These are phyloP conservation scores for Pythium volutum DNA, from an alignment of 352 stramenopile genomes.

Conservation along the genomic window DNA sequence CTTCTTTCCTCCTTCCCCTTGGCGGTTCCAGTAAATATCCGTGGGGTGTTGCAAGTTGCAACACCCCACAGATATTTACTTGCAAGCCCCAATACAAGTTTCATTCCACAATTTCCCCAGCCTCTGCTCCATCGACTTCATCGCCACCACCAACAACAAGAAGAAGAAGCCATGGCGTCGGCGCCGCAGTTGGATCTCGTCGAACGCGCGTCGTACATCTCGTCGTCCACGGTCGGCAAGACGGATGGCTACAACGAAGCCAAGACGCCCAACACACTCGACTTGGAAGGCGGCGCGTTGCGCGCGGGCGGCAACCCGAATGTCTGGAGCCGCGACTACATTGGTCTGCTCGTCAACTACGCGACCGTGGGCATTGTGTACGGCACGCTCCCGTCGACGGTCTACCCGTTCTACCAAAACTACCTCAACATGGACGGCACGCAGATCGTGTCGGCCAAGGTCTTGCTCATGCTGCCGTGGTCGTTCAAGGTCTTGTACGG, in stretches of 20 bases:
- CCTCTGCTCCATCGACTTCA: too few relatives aligned
- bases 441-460: conserved; percentile 5
- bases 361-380: conserved; percentile 10
- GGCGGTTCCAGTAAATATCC: too few relatives aligned
- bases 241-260: not conserved
- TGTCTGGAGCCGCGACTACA: conserved; percentile 4
- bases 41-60: too few relatives aligned
- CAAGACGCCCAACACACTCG: not conserved
- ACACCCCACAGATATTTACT: too few relatives aligned
- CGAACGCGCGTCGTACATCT: conserved; percentile 4
- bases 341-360: conserved; percentile 13
- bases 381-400: conserved; percentile 1
- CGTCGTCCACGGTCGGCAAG: not conserved
- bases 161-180: not conserved
- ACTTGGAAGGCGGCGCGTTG: conserved; percentile 1
- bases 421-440: conserved; percentile 16
- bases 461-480: conserved; percentile 12
- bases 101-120: too few relatives aligned
- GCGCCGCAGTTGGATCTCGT: not conserved
- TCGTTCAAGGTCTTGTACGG: conserved; percentile 24
- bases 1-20: too few relatives aligned
- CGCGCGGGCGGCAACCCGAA: not conserved
- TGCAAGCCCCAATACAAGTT: too few relatives aligned
- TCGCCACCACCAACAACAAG: too few relatives aligned
- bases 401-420: conserved; percentile 8